A percentile compares a stretch with the other conserved stretches of the same genome.
phyloP scores from a whole-genome alignment of 2,329 filamentous ascomycete genomes.

The Botrytis cinerea region DNA sequence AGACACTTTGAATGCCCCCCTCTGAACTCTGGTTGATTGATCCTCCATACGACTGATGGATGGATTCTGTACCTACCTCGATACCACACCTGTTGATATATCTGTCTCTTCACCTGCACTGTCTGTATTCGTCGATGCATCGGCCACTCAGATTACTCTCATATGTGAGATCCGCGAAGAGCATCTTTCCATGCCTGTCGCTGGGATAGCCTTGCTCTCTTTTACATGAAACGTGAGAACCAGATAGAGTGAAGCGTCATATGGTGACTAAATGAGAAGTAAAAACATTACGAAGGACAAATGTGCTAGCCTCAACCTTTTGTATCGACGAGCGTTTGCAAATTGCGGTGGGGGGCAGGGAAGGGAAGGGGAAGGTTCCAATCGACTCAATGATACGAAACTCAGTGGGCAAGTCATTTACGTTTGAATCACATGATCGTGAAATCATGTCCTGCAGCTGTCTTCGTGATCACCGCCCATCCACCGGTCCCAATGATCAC shows the following conservation, averaged over 20 bases:
- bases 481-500: not conserved
- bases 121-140: not conserved
- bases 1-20: not conserved
- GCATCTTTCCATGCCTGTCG: not conserved
- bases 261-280: not conserved
- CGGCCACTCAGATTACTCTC: no score
- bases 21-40: not conserved
- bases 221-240: conserved; percentile 4
- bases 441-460: not conserved
- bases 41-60: not conserved
- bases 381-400: not conserved
- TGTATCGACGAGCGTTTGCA: not conserved
- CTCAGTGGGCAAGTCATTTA: not conserved
- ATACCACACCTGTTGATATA: not conserved
- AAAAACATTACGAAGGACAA: not conserved
- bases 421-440: not conserved
- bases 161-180: not conserved
- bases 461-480: not conserved
- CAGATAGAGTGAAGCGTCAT: not conserved
- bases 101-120: no score
- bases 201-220: conserved; percentile 9
- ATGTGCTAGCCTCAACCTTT: not conserved
- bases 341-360: not conserved
- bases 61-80: not conserved
- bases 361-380: not conserved